Conservation (phyloP, 2,329 filamentous ascomycete species). For the Sporothrix brunneoviolacea region DNA sequence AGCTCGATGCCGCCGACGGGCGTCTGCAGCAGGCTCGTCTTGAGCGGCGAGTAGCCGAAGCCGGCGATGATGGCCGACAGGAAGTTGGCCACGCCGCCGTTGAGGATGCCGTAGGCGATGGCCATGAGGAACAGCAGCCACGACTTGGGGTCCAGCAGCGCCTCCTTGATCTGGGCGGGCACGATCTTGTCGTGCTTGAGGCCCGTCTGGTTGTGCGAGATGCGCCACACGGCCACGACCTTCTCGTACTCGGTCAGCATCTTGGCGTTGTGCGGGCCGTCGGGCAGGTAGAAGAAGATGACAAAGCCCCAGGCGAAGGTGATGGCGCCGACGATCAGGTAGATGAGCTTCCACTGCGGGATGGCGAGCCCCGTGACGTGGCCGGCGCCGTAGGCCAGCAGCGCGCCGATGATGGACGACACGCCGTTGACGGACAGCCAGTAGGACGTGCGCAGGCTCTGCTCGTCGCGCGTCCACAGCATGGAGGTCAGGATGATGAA, state of each 20-base stretch:
- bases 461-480: conserved; percentile 32
- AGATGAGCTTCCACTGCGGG: conserved; percentile 25
- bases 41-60: conserved; percentile 29
- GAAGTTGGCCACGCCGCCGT: conserved; percentile 40
- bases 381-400: conserved; percentile 27
- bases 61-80: conserved; percentile 33
- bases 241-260: conserved; percentile 31
- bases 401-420: conserved; percentile 24
- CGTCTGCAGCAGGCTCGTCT: conserved; percentile 35
- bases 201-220: conserved; percentile 34
- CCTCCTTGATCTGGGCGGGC: conserved; percentile 25
- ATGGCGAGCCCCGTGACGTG: conserved; percentile 14
- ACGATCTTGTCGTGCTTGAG: conserved; percentile 34
- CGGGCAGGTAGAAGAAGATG: conserved; percentile 27
- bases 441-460: conserved; percentile 29
- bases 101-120: conserved; percentile 29
- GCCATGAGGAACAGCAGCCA: conserved; percentile 25
- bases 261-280: conserved; percentile 28
- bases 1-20: conserved; percentile 32
- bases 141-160: conserved; percentile 24
- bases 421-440: conserved; percentile 29
- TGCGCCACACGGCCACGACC: conserved; percentile 32
- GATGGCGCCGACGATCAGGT: conserved; percentile 19
- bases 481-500: conserved; percentile 33
- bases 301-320: conserved; percentile 17